Conservation (phyloP, 352 stramenopile genomes). For the Phytopythium chamaehyphon region DNA sequence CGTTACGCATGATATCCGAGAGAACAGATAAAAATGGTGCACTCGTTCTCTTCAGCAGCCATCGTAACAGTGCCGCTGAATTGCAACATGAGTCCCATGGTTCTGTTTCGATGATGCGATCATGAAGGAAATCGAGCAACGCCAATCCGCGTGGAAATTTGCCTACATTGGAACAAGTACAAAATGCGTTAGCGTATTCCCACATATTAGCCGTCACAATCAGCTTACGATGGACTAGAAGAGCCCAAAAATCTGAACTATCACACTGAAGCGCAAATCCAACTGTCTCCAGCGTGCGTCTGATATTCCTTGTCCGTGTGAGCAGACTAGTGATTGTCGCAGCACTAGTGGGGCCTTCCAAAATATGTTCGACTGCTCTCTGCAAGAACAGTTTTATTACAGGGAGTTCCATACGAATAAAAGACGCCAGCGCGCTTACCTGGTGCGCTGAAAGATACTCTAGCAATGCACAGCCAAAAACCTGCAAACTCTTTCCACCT, state of each 20-base stretch:
- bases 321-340: slow-evolving; percentile 28
- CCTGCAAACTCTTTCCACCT: slow-evolving; percentile 64
- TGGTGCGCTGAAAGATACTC: slow-evolving; percentile 47
- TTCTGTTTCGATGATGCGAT: slow-evolving; percentile 24
- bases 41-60: slow-evolving; percentile 55
- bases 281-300: slow-evolving; percentile 25
- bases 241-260: slow-evolving; percentile 30
- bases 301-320: slow-evolving; percentile 28
- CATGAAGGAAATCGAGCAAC: slow-evolving; percentile 45
- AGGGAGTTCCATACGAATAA: no score
- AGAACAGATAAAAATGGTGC: slow-evolving; percentile 46
- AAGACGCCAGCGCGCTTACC: slow-evolving; percentile 6
- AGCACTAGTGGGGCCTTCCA: neutral
- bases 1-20: slow-evolving; percentile 42
- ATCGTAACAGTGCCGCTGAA: slow-evolving; percentile 29
- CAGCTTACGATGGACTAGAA: slow-evolving; percentile 36
- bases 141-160: slow-evolving; percentile 49
- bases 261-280: slow-evolving; percentile 26
- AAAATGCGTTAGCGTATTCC: no score
- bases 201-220: neutral
- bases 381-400: neutral
- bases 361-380: neutral
- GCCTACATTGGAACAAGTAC: slow-evolving; percentile 14
- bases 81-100: slow-evolving; percentile 30
- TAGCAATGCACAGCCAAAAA: slow-evolving; percentile 44